Base-by-base conservation (phyloP, 257 asterid species). In the Craterostigma plantagineum region DNA sequence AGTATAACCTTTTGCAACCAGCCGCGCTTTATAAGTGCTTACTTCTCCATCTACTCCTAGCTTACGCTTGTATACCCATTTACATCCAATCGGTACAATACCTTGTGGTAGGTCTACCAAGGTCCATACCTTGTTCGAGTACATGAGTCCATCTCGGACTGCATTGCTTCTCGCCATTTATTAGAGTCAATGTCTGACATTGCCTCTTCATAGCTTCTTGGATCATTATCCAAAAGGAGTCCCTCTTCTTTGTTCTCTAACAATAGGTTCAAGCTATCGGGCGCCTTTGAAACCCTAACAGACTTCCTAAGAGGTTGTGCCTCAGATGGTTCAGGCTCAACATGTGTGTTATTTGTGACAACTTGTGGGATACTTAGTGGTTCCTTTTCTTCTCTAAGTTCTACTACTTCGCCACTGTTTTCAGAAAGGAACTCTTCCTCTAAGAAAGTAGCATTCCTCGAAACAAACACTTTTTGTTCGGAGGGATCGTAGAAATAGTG, bases 31-130 rank as follows among this genome's bases (percentile, higher is more conserved):
- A 10, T 9, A 45, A 9, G 36, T 45, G 8, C 7, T 17, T 11
- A n/a, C 37, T 7, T 18, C 35, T 12, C 49, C n/a, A n/a, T 27
- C 0, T 1, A 11, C 37, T 8, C 37, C 16, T 10, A 13, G 34
- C n/a, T 27, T 45, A 18, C 33, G 7, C 16, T 23, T 23, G 49
- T 45, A 45, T 8, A 45, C 12, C 37, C 37, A 45, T 45, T 45
- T 23, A 12, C 36, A 45, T 0, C 10, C 16, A 5, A 40, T 10
- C 7, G 10, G 18, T 40, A 40, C 17, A 9, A 7, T 42, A 16
- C 30, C 46, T 7, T 42, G 16, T 15, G 33, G 46, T 42, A 23
- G 46, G 11, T 42, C 33, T 15, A 42, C 30, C 33, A 42, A 42
- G 46, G 12, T 16, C 33, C 33, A 16, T 0, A 42, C 46, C 33